Base-by-base conservation (phyloP, 2,329 filamentous ascomycete genomes). In the Ascosphaera apis region DNA sequence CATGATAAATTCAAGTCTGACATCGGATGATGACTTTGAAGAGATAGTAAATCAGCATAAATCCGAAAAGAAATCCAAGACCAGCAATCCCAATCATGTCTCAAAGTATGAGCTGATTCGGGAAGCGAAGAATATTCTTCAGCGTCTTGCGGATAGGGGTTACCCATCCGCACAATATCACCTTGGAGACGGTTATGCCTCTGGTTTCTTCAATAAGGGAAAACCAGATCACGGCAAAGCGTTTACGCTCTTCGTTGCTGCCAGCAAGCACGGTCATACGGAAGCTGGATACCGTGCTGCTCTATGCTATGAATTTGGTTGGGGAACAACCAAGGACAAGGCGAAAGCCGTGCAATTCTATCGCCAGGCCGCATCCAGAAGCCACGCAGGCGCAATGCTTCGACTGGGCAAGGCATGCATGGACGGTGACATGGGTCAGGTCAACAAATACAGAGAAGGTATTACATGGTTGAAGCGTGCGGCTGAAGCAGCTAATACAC, bases 121-220 rank as follows among this genome's bases (percentile, higher is more conserved):
- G 25, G 88, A 98, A 64, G 84, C 88, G 40, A 80, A 82, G 50
- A 72, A 75, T 41, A 93, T 95, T 47, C 61, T 98, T 32, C 81
- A 91, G 56, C 76, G 75, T 42, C 66, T 95, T 36, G 68, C 84
- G 13, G 86, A 84, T 56, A 75, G 73, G 39, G 82, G 82, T 33
- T 93, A 93, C 53, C 88, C 88, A 1, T 95, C 93, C 54, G 88
- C 88, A 3, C 88, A 98, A 54, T 98, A 98, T 58, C 95, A 95
- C 53, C 71, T 98, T 9, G 88, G 74, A 15, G 88, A 98, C 51
- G 88, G 88, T 1, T 92, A 81, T 51, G 81, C 83, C 2, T 93
- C 86, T 4, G 88, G 88, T 0, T 63, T 98, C 16, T 95, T 98
- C 57, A 91, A 73, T 59, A 95, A 93, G 55, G 81, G 82, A 41